A percentile compares a stretch with the other conserved stretches of the same genome.
phyloP scores from a whole-genome alignment of 345 rosid genomes.

The Adansonia digitata region DNA sequence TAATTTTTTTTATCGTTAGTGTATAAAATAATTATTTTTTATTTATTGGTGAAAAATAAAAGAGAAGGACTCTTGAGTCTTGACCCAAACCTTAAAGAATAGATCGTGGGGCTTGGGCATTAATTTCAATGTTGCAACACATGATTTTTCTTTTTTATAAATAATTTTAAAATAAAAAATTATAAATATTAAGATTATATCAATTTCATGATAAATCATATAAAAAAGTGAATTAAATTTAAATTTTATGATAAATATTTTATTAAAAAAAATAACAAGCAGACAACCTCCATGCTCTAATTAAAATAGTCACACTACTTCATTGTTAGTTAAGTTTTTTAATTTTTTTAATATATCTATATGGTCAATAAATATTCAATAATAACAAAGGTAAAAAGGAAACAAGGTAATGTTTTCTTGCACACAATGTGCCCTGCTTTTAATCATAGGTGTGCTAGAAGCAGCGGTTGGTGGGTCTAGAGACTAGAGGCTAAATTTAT shows the following conservation, averaged over 20 bases:
- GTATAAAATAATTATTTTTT: no score
- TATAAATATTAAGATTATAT: no score
- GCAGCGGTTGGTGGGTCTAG: slow-evolving; percentile 28
- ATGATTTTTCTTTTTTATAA: no score
- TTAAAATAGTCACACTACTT: slow-evolving; percentile 22
- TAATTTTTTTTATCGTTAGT: no score
- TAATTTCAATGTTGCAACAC: no score
- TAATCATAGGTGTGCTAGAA: slow-evolving; percentile 30
- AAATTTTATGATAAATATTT: not conserved
- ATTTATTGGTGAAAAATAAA: no score
- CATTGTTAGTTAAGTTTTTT: not conserved
- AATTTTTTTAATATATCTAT: not conserved
- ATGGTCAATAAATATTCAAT: not conserved
- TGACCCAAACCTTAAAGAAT: not conserved
- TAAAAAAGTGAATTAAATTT: no score
- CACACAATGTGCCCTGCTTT: slow-evolving; percentile 22
- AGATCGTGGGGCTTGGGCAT: slow-evolving; percentile 20
- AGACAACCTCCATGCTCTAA: slow-evolving; percentile 24
- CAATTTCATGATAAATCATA: no score
- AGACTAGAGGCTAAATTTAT: slow-evolving; percentile 29
- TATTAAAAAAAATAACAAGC: slow-evolving; percentile 15
- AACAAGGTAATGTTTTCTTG: not conserved
- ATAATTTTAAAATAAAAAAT: no score
- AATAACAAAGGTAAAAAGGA: not conserved
- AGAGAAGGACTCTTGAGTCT: not conserved